Percentiles rank a stretch among this genome's conserved stretches.
phyloP scores from a whole-genome alignment of 2,329 filamentous ascomycete species.

The Beauveria medogensis region DNA sequence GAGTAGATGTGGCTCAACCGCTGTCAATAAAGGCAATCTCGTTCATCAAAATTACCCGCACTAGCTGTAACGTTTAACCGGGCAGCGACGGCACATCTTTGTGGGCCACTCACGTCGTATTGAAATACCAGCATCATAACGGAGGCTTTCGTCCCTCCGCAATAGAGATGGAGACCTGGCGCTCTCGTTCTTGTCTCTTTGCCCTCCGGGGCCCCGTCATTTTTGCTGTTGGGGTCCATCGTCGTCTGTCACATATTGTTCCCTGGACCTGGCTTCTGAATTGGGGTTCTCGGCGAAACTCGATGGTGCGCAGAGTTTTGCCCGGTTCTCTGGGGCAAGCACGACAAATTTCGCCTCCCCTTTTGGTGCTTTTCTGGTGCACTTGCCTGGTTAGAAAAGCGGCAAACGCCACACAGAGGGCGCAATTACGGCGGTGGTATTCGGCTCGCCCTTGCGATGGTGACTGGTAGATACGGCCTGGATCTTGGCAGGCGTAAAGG shows the following conservation, averaged over 20 bases:
- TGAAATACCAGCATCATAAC: not conserved
- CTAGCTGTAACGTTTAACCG: constrained; percentile 10
- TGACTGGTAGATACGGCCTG: not conserved
- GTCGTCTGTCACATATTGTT: not conserved
- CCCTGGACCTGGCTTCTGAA: not conserved
- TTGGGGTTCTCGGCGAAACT: too few relatives aligned
- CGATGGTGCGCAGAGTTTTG: not conserved
- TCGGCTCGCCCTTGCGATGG: not conserved
- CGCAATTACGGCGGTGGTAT: not conserved
- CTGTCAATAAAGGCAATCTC: not conserved
- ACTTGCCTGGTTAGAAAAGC: not conserved
- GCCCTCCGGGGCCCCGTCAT: constrained; percentile 7
- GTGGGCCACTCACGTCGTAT: constrained; percentile 6
- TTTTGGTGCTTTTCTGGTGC: not conserved
- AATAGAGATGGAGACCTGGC: not conserved
- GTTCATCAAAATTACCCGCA: constrained; percentile 3
- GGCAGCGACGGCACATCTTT: constrained; percentile 1
- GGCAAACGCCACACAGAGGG: not conserved
- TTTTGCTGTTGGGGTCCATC: not conserved
- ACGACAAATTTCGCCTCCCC: not conserved
- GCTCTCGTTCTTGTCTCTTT: not conserved
- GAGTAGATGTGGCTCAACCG: constrained; percentile 5
- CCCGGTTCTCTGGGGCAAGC: not conserved
- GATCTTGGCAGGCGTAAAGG: not conserved
- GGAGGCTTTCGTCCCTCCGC: constrained; percentile 4